These are phyloP conservation scores for Hanseniaspora mollemarum DNA, from an alignment of 805 yeast genomes.

Conservation along the genomic window DNA sequence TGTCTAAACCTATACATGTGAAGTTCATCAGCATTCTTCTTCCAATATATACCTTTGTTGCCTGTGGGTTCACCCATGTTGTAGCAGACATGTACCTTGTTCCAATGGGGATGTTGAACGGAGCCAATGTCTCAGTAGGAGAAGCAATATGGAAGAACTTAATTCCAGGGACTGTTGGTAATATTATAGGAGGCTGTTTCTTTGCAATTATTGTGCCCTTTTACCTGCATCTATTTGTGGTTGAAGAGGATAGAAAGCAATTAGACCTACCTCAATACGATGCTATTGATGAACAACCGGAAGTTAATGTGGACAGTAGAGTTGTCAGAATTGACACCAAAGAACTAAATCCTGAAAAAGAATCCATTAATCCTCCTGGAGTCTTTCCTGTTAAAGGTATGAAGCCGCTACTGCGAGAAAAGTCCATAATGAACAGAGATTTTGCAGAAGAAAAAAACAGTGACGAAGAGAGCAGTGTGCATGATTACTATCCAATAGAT, in stretches of 20 bases:
- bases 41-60: constrained; percentile 69
- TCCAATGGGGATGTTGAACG: constrained; percentile 56
- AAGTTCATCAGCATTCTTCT: constrained; percentile 49
- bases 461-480: no score
- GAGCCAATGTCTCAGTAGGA: constrained; percentile 53
- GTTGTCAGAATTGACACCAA: constrained; percentile 44
- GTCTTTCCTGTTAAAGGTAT: constrained; percentile 72
- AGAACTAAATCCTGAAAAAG: constrained; percentile 2
- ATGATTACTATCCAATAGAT: no score
- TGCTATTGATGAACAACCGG: constrained; percentile 71
- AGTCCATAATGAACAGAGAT: constrained; percentile 42
- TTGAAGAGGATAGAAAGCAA: constrained; percentile 54
- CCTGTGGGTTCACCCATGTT: constrained; percentile 65
- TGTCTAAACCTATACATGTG: constrained; percentile 73
- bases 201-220: constrained; percentile 58
- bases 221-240: constrained; percentile 60
- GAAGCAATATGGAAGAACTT: constrained; percentile 60
- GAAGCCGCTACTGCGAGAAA: constrained; percentile 49
- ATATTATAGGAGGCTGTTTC: constrained; percentile 63
- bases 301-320: constrained; percentile 63
- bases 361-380: constrained; percentile 52
- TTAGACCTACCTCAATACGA: constrained; percentile 59
- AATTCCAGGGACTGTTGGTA: constrained; percentile 63
- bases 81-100: constrained; percentile 73
- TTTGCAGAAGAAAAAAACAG: background rate